Percentiles rank a stretch among this genome's conserved stretches.
Evolutionary conservation across 768 basidiomycete genomes (phyloP).

Genomic region (Boletus pseudo-olivaceus): DNA sequence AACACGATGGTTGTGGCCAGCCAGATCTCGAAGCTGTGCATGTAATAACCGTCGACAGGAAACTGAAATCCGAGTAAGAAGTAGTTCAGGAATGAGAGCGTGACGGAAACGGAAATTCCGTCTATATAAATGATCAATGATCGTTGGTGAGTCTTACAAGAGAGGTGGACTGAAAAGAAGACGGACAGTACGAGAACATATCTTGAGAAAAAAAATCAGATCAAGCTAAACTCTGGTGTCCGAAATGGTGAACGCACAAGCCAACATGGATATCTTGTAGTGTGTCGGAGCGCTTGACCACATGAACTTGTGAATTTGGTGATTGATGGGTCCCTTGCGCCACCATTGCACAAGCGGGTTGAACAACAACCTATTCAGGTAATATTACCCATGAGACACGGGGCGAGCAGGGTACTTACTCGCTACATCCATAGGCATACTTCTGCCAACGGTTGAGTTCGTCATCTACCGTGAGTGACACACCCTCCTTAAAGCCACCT

Average conservation of each 20-base stretch:
- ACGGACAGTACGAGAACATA: constrained; percentile 53
- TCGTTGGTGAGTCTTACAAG: neutral
- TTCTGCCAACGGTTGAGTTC: constrained; percentile 94
- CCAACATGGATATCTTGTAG: constrained; percentile 69
- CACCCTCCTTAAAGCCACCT: constrained; percentile 88
- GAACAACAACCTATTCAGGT: constrained; percentile 66
- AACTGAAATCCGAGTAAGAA: constrained; percentile 69
- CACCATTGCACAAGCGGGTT: constrained; percentile 80
- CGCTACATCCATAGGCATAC: constrained; percentile 65
- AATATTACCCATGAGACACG: neutral
- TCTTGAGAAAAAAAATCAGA: constrained; percentile 23
- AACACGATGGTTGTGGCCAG: constrained; percentile 76
- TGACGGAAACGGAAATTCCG: constrained; percentile 64
- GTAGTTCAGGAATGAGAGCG: constrained; percentile 71
- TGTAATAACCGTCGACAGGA: constrained; percentile 71
- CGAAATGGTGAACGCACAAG: constrained; percentile 37
- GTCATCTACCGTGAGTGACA: constrained; percentile 84
- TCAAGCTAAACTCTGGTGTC: constrained; percentile 2
- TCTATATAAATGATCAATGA: constrained; percentile 12
- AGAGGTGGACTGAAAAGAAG: neutral
- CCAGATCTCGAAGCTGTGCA: constrained; percentile 80
- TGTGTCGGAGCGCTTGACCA: constrained; percentile 78
- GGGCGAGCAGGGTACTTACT: constrained; percentile 39
- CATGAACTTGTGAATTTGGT: constrained; percentile 70
- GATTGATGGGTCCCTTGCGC: constrained; percentile 76